Evolutionary conservation across 768 basidiomycete genomes (phyloP).

Genomic region (Mycena leptocephala): DNA sequence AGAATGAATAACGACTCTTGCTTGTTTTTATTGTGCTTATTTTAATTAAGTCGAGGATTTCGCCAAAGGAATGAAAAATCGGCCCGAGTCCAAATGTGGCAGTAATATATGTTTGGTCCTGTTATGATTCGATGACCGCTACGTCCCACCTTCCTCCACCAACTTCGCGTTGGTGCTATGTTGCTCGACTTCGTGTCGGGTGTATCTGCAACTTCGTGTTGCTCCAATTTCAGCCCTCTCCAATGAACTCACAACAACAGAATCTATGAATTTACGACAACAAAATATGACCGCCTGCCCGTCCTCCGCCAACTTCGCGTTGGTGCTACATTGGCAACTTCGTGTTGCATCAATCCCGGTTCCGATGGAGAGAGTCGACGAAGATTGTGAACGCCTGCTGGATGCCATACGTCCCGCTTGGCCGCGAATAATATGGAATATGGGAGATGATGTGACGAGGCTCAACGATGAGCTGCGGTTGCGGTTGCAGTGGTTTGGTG

Average conservation of each 20-base stretch:
- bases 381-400: constrained; percentile 4
- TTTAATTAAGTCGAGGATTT: no score
- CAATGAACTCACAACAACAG: no score
- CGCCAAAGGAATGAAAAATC: no score
- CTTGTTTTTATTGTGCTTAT: neutral
- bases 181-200: constrained; percentile 8
- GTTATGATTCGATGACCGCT: neutral
- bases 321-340: neutral
- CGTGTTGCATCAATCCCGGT: constrained; percentile 10
- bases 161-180: constrained; percentile 11
- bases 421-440: neutral
- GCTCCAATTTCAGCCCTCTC: neutral
- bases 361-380: neutral
- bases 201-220: neutral
- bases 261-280: no score
- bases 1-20: neutral
- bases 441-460: constrained; percentile 25
- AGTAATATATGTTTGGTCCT: neutral
- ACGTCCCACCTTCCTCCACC: neutral
- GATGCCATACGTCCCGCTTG: constrained; percentile 21
- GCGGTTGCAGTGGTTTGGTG: neutral
- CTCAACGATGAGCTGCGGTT: constrained; percentile 5
- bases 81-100: no score
- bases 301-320: constrained; percentile 5
- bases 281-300: no score